Conservation (phyloP, 345 rosid species). For the Rhizophora apiculata region DNA sequence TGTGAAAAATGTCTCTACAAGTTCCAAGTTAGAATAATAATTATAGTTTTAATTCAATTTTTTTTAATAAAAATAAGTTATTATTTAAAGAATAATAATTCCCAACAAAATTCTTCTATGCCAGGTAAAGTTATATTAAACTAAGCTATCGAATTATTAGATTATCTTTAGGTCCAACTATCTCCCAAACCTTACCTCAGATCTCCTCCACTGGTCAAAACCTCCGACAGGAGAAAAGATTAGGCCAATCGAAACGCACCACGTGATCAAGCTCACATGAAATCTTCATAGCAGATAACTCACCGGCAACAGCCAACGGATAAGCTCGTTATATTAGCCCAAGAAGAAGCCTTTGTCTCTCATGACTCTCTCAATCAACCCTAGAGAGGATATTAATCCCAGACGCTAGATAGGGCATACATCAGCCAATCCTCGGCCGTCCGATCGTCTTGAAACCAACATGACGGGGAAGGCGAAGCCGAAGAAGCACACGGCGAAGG, state of each 20-base stretch:
- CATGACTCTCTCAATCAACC: not conserved
- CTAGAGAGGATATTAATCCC: not conserved
- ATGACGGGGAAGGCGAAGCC: slow-evolving; percentile 99
- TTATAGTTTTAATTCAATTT: too few species aligned
- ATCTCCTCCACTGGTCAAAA: too few species aligned
- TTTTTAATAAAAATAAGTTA: too few species aligned
- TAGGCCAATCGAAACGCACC: not conserved
- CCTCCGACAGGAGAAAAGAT: not conserved
- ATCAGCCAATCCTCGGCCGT: slow-evolving; percentile 3
- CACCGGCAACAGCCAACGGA: not conserved
- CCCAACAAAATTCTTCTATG: too few species aligned
- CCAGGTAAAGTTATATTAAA: too few species aligned
- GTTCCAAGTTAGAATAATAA: too few species aligned
- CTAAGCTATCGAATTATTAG: too few species aligned
- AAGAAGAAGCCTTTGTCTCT: not conserved
- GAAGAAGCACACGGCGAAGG: slow-evolving; percentile 99
- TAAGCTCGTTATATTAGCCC: not conserved
- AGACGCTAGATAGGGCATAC: not conserved
- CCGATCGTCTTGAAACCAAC: not conserved
- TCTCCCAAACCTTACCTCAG: too few species aligned
- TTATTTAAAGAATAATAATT: too few species aligned
- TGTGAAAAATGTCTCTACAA: too few species aligned
- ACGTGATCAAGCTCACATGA: not conserved
- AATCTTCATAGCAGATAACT: not conserved
- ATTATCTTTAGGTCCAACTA: too few species aligned